These are phyloP conservation scores for Brachypodium distachyon DNA, from an alignment of 202 grass and related monocot species.

Conservation along the genomic window DNA sequence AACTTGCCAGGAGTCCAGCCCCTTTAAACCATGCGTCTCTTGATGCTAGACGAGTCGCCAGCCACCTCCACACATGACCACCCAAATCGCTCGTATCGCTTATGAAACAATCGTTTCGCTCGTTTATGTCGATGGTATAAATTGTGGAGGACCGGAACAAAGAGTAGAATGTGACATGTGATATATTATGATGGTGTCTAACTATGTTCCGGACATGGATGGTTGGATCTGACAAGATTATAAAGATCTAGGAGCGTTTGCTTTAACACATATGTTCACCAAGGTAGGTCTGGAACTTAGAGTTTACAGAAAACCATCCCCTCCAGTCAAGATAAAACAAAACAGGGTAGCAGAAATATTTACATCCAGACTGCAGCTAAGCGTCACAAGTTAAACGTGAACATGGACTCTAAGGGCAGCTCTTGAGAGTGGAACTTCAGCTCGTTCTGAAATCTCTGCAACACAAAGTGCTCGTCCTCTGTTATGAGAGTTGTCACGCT, in stretches of 20 bases:
- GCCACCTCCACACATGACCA: not conserved
- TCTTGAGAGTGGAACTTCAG: constrained; percentile 60
- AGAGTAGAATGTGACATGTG: not conserved
- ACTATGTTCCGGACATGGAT: not conserved
- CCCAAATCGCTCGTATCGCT: not conserved
- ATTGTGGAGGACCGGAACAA: not conserved
- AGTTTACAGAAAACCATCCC: not conserved
- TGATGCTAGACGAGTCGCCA: not conserved
- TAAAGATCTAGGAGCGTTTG: not conserved
- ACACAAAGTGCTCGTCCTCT: constrained; percentile 59
- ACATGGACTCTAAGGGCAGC: constrained; percentile 34
- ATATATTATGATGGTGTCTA: not conserved
- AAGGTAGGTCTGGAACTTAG: not conserved
- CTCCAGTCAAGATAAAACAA: not conserved
- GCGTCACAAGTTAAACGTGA: not conserved
- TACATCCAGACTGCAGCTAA: not conserved
- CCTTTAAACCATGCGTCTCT: not conserved
- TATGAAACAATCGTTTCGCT: not conserved
- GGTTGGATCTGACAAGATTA: not conserved
- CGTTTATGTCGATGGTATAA: not conserved
- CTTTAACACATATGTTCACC: not conserved
- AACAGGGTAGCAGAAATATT: not conserved
- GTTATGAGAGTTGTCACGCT: constrained; percentile 62
- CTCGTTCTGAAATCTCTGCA: constrained; percentile 75
- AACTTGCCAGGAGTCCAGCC: not conserved